Conservation (phyloP, 805 yeast genomes). For the Saturnispora dispora region DNA sequence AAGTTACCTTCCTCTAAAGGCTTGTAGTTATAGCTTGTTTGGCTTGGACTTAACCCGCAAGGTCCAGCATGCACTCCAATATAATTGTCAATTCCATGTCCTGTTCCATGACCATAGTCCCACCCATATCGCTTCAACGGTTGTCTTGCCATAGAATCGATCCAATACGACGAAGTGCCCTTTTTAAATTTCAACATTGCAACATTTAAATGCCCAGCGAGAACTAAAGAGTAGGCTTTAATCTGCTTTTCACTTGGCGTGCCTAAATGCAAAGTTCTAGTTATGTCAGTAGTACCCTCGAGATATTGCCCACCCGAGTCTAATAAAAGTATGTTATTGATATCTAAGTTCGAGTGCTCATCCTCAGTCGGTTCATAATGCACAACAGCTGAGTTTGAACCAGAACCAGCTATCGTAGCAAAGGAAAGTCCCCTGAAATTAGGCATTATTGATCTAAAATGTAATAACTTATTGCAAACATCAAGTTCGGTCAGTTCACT, state of each 20-base stretch:
- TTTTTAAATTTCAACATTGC: slow-evolving; percentile 74
- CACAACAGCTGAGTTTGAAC: slow-evolving; percentile 65
- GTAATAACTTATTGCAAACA: slow-evolving; percentile 46
- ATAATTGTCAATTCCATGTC: slow-evolving; percentile 93
- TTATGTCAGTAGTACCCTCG: slow-evolving; percentile 95
- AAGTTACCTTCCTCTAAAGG: slow-evolving; percentile 62
- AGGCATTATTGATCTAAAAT: slow-evolving; percentile 32
- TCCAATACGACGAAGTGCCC: slow-evolving; percentile 62
- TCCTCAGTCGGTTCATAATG: slow-evolving; percentile 66
- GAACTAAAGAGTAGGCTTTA: slow-evolving; percentile 69
- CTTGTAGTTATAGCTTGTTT: slow-evolving; percentile 31
- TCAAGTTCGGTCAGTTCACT: slow-evolving; percentile 43
- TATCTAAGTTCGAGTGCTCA: slow-evolving; percentile 51
- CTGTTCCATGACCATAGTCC: slow-evolving; percentile 90
- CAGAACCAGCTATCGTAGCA: slow-evolving; percentile 69
- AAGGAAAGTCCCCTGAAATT: slow-evolving; percentile 63
- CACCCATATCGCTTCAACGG: slow-evolving; percentile 74
- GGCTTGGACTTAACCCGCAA: slow-evolving; percentile 54
- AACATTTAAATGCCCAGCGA: slow-evolving; percentile 85
- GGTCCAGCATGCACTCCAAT: slow-evolving; percentile 95
- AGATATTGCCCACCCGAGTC: slow-evolving; percentile 90
- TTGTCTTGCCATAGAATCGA: slow-evolving; percentile 79
- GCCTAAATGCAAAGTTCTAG: slow-evolving; percentile 72
- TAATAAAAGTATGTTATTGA: slow-evolving; percentile 58
- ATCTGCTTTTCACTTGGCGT: slow-evolving; percentile 48